Conservation (phyloP, 768 basidiomycete genomes). For the Mycena filopes region DNA sequence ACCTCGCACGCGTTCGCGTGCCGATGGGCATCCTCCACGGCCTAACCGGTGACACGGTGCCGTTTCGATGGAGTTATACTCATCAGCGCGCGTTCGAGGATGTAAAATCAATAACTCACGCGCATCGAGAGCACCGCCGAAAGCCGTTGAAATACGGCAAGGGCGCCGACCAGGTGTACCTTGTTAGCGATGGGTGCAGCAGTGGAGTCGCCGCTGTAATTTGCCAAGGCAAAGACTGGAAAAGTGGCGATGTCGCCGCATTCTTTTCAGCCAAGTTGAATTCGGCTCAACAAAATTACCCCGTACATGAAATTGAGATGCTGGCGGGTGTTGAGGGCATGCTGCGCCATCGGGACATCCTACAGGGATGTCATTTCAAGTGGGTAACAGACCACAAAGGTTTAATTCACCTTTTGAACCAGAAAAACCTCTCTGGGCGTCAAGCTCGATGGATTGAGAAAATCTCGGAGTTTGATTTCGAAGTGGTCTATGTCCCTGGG, state of each 20-base stretch:
- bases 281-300: not conserved
- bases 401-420: too few relatives aligned
- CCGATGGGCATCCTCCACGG: constrained; percentile 49
- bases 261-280: not conserved
- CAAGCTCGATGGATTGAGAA: too few relatives aligned
- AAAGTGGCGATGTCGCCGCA: not conserved
- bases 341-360: not conserved
- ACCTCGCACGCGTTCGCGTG: constrained; percentile 44
- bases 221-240: not conserved
- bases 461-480: not conserved
- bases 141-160: too few relatives aligned
- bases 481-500: not conserved
- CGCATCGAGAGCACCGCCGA: too few relatives aligned
- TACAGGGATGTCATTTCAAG: not conserved
- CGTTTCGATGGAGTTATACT: too few relatives aligned
- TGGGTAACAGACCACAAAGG: not conserved
- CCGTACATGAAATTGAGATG: too few relatives aligned
- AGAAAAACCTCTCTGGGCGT: too few relatives aligned
- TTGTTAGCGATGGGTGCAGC: not conserved
- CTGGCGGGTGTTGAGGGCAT: not conserved
- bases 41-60: constrained; percentile 35
- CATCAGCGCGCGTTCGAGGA: constrained; percentile 49
- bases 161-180: not conserved
- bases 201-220: not conserved
- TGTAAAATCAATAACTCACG: constrained; percentile 41